phyloP scores from a whole-genome alignment of 2,329 filamentous ascomycete genomes.

The Ceratocystis destructans region DNA sequence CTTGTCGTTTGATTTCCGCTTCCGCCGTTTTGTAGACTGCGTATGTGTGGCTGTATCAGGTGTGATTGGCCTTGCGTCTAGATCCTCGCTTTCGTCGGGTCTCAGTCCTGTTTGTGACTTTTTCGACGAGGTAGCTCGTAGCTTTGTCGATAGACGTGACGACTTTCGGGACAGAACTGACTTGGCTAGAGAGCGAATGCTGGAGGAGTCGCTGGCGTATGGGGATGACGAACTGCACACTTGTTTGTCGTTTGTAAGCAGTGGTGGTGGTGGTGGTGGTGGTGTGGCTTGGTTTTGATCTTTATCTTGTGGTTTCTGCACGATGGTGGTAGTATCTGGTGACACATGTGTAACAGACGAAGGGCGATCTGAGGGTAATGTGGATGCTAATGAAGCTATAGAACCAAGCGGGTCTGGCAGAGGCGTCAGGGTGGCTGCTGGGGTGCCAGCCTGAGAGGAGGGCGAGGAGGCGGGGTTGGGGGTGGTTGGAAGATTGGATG shows the following conservation, averaged over 20 bases:
- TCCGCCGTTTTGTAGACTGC: not conserved
- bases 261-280: not conserved
- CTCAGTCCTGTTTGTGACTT: not conserved
- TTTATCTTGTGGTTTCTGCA: constrained; percentile 14
- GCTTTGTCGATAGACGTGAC: constrained; percentile 21
- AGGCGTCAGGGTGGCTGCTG: constrained; percentile 32
- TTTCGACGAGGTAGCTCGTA: constrained; percentile 3
- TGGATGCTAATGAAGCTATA: constrained; percentile 22
- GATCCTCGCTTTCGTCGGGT: not conserved
- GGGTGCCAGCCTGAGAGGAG: not conserved
- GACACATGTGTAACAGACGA: constrained; percentile 22
- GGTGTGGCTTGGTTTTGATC: not conserved
- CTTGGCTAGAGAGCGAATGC: constrained; percentile 42
- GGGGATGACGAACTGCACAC: constrained; percentile 27
- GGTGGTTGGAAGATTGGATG: not conserved
- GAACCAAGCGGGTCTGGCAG: constrained; percentile 33
- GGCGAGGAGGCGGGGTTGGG: constrained; percentile 30
- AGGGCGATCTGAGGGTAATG: constrained; percentile 27
- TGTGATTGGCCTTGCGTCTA: not conserved
- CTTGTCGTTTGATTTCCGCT: constrained; percentile 47
- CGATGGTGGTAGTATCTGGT: not conserved
- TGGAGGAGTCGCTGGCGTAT: constrained; percentile 26
- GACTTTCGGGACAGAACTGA: constrained; percentile 40
- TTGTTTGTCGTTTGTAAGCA: constrained; percentile 24
- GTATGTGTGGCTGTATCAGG: too few species aligned